Evolutionary conservation across 2,329 filamentous ascomycete genomes (phyloP).

Genomic region (Mariannaea sp.): DNA sequence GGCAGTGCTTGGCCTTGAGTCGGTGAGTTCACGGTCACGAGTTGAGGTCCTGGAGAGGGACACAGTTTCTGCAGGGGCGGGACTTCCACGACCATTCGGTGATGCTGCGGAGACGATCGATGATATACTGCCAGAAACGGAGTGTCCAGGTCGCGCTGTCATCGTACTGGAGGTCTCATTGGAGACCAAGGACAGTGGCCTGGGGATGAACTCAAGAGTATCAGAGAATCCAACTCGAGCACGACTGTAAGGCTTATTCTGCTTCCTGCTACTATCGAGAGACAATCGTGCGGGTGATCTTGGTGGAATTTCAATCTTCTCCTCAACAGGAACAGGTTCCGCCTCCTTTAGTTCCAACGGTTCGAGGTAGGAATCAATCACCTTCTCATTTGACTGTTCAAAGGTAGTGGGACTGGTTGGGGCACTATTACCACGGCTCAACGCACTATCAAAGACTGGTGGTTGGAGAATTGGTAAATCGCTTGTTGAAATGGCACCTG

Average conservation of each 20-base stretch:
- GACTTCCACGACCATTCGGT: conserved; percentile 48
- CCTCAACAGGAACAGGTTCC: conserved; percentile 3
- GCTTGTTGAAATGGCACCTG: conserved; percentile 80
- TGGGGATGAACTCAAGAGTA: conserved; percentile 79
- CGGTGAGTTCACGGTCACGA: conserved; percentile 47
- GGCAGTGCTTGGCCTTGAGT: conserved; percentile 70
- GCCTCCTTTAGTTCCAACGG: conserved; percentile 12
- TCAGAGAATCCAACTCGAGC: conserved; percentile 83
- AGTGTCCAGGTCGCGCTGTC: conserved; percentile 72
- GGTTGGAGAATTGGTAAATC: conserved; percentile 76
- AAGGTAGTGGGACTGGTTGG: conserved; percentile 63
- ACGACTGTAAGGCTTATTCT: conserved; percentile 50
- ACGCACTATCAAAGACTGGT: conserved; percentile 52
- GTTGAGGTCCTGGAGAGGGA: conserved; percentile 47
- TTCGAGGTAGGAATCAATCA: conserved; percentile 29
- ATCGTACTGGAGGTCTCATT: conserved; percentile 81
- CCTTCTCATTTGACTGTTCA: conserved; percentile 32
- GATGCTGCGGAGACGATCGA: conserved; percentile 70
- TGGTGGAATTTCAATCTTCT: conserved; percentile 3
- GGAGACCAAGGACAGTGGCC: conserved; percentile 82
- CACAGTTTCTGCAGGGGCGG: conserved; percentile 28
- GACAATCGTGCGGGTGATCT: conserved; percentile 6
- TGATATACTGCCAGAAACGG: conserved; percentile 78
- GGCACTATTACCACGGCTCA: conserved; percentile 64
- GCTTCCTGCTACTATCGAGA: conserved; percentile 27